Percentiles rank a stretch among this genome's conserved stretches.
These are phyloP conservation scores for Sequoia sempervirens DNA, from an alignment of 75 land plant genomes.

Conservation along the genomic window DNA sequence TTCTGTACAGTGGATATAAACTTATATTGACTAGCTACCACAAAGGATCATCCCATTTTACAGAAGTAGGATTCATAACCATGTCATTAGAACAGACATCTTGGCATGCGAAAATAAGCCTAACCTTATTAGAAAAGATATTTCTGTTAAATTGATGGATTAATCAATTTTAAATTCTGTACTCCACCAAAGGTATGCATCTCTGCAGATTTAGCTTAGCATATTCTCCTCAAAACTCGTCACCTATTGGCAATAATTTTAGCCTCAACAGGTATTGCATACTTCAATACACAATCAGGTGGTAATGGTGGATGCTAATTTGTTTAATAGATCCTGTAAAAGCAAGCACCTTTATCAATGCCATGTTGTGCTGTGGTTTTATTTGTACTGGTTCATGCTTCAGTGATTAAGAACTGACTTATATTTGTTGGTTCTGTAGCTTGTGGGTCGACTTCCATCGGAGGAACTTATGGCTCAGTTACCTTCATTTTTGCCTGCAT, in stretches of 20 bases:
- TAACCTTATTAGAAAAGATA: not conserved
- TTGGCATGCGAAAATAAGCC: not conserved
- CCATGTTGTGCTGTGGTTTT: not conserved
- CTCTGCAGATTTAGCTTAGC: not conserved
- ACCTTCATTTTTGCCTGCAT: conserved; percentile 86
- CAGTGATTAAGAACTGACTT: not conserved
- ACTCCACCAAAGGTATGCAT: too few species aligned
- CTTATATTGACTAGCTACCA: too few species aligned
- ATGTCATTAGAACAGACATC: not conserved
- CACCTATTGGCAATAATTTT: not conserved
- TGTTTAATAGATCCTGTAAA: not conserved
- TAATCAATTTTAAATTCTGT: not conserved
- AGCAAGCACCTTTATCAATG: not conserved
- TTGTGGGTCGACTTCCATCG: conserved; percentile 85
- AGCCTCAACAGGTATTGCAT: not conserved
- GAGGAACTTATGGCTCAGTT: conserved; percentile 85
- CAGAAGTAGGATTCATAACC: not conserved
- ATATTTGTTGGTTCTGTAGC: conserved; percentile 33
- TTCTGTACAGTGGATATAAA: too few species aligned
- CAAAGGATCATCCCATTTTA: not conserved
- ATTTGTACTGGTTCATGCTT: not conserved
- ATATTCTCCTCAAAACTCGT: not conserved
- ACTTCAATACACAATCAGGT: not conserved
- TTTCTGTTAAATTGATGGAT: not conserved
- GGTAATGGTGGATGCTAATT: not conserved